phyloP scores from a whole-genome alignment of 495 filamentous ascomycete genomes.

The Podospora tetraspora region DNA sequence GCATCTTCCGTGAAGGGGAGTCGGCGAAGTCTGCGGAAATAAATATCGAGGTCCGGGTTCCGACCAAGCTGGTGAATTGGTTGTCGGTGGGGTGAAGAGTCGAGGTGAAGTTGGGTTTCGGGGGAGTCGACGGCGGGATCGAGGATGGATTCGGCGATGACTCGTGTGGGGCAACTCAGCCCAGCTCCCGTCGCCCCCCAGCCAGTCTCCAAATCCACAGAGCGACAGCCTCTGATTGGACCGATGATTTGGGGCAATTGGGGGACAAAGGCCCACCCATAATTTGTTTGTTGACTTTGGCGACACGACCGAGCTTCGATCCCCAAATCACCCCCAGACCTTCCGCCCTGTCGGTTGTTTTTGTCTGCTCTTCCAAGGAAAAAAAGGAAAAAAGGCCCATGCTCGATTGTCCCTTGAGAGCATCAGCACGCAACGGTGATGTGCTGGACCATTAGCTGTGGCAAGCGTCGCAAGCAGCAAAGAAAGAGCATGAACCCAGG shows the following conservation, averaged over 20 bases:
- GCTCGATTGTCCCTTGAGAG: background rate
- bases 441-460: background rate
- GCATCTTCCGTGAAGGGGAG: background rate
- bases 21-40: background rate
- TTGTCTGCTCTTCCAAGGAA: background rate
- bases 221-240: background rate
- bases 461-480: background rate
- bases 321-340: no score
- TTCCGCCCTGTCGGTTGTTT: background rate
- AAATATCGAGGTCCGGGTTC: background rate
- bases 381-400: no score
- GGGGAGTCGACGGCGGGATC: conserved; percentile 1
- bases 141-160: conserved; percentile 1
- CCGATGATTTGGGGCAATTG: background rate
- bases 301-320: background rate
- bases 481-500: background rate
- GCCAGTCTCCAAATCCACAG: background rate
- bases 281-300: background rate
- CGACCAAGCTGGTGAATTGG: background rate
- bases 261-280: background rate
- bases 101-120: background rate
- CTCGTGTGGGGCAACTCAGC: conserved; percentile 5
- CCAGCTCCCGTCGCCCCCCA: background rate
- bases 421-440: background rate
- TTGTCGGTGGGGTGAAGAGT: background rate